Evolutionary conservation across 2,329 filamentous ascomycete genomes (phyloP), one percentile per base, ranked within the genome.

Genomic region (Fusarium goolgardi): DNA sequence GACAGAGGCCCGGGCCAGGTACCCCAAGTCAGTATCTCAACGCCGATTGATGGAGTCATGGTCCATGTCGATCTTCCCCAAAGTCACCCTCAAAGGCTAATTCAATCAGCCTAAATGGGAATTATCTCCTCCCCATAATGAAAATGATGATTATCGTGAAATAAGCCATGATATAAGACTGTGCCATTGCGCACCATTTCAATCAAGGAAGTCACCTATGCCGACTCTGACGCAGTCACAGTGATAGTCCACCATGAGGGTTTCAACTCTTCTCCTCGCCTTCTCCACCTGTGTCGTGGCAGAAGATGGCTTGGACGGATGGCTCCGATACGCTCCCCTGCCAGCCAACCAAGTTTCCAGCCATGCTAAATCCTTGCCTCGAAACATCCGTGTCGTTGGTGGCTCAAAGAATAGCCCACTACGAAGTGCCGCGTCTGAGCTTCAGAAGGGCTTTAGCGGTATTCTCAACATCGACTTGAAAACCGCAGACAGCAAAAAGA

Each of bases 311-410:
- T 77, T 88, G 25, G 79, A 84, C 58, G 89, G 81, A 47, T 91
- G 89, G 89, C 76, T 91, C 56, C 84, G 89, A 49, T 91, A 91
- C 74, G 88, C 88, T 32, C 81, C 83, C 11, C 27, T 65, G n/a
- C 72, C 89, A 20, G 65, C 78, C 13, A 62, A 63, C 41, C 62
- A 59, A 8, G 29, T 72, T 21, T 71, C 68, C 13, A 73, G 70
- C 50, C 78, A 81, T 47, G 76, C 77, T 39, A 78, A 77, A 37
- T 67, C 64, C 3, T 71, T 86, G 6, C 87, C 88, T 6, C 79
- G 78, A 3, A 78, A 69, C 13, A 83, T 90, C 54, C 75, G 87
- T 35, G 78, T 81, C 5, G 79, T 89, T 64, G 90, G 89, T 71
- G 79, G 75, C 16, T 86, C 84, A 10, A 73, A 81, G 46, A 79